Percentiles rank a stretch among this genome's conserved stretches.
These are phyloP conservation scores for Globisporangium mamillatum DNA, from an alignment of 352 stramenopile genomes.

Conservation along the genomic window DNA sequence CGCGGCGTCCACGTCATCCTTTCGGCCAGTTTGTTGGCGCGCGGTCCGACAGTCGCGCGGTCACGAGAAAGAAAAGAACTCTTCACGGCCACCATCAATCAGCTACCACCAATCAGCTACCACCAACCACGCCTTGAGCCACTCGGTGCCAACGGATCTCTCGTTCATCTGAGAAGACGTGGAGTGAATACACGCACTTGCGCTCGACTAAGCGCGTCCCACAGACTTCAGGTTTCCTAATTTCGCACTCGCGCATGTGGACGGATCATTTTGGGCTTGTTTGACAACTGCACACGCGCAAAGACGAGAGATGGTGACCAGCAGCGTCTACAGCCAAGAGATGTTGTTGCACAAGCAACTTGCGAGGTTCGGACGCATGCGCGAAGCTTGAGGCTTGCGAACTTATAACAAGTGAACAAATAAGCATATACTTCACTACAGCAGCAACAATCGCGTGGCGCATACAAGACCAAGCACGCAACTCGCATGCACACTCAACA, in stretches of 20 bases:
- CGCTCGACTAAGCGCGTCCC: background rate
- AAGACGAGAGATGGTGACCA: no score
- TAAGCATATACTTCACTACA: background rate
- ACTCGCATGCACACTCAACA: background rate
- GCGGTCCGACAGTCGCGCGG: background rate
- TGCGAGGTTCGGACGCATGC: background rate
- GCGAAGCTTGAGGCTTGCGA: background rate
- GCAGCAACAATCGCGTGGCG: background rate
- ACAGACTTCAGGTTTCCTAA: background rate
- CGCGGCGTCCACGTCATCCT: background rate
- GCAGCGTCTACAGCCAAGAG: background rate
- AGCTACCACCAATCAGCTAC: background rate
- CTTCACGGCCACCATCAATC: background rate
- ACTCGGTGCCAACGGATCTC: background rate
- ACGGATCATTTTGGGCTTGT: background rate
- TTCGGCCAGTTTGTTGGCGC: background rate
- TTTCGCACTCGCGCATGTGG: background rate
- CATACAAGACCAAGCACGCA: background rate
- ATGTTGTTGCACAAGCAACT: background rate
- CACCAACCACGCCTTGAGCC: background rate
- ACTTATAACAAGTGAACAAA: background rate
- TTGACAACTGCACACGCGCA: background rate
- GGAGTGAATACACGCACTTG: background rate
- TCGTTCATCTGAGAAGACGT: conserved; percentile 3
- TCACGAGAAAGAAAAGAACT: background rate